phyloP scores from a whole-genome alignment of 352 stramenopile genomes.

The Globisporangium carolinianum region DNA sequence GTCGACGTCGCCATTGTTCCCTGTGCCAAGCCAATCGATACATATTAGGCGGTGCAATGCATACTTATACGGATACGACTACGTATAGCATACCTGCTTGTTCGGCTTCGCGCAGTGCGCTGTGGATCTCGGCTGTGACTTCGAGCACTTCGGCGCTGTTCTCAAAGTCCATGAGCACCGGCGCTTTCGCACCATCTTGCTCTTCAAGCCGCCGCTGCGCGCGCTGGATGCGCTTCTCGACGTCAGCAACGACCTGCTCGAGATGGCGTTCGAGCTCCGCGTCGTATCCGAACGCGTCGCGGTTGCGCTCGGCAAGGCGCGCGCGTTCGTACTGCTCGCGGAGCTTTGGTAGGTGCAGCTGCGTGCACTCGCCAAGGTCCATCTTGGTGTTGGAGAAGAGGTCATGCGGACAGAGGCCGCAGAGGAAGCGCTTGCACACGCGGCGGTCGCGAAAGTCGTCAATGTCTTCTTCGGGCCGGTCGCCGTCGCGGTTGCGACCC shows the following conservation, averaged over 20 bases:
- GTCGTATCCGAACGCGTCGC: conserved; percentile 67
- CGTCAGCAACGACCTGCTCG: conserved; percentile 48
- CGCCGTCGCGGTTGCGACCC: conserved; percentile 88
- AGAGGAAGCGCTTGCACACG: conserved; percentile 81
- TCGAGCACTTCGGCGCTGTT: conserved; percentile 60
- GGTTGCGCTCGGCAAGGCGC: conserved; percentile 5
- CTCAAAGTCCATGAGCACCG: conserved; percentile 42
- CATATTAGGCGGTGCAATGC: neutral
- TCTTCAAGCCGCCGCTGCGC: conserved; percentile 67
- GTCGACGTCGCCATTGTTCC: conserved; percentile 51
- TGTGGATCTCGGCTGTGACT: conserved; percentile 68
- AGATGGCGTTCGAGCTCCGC: conserved; percentile 61
- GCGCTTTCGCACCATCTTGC: conserved; percentile 37
- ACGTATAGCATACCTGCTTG: conserved; percentile 19
- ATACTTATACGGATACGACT: neutral
- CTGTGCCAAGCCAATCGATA: conserved; percentile 2
- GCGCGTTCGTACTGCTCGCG: conserved; percentile 54
- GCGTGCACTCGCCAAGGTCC: conserved; percentile 64
- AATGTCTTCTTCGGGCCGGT: conserved; percentile 73
- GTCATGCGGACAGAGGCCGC: conserved; percentile 79
- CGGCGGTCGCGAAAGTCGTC: conserved; percentile 58
- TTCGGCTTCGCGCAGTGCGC: conserved; percentile 50
- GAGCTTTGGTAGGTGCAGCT: conserved; percentile 67
- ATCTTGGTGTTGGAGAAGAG: conserved; percentile 90
- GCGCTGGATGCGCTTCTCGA: conserved; percentile 77